Percentiles rank a stretch among this genome's conserved stretches.
These are phyloP conservation scores for Podila epicladia DNA, from an alignment of 192 early-diverging fungal genomes.

Conservation along the genomic window DNA sequence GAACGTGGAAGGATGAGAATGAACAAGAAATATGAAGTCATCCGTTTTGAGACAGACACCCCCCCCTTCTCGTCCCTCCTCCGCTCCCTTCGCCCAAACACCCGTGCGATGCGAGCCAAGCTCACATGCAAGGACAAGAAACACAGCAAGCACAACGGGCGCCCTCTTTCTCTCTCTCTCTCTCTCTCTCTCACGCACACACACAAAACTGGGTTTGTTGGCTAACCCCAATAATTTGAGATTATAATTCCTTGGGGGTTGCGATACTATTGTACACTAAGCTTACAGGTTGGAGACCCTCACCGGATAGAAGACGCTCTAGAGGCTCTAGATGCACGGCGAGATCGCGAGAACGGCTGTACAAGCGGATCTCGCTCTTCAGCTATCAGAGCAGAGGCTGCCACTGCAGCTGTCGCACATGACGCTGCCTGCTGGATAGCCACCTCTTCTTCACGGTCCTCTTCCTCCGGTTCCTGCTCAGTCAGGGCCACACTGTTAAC, in stretches of 20 bases:
- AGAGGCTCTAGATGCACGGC: not conserved
- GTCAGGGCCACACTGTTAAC: slow-evolving; percentile 61
- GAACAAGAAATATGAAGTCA: not conserved
- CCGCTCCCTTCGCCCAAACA: no score
- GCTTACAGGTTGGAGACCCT: no score
- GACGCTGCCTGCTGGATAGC: slow-evolving; percentile 36
- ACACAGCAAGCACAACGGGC: no score
- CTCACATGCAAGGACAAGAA: no score
- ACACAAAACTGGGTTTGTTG: no score
- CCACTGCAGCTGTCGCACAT: slow-evolving; percentile 22
- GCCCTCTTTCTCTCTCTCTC: no score
- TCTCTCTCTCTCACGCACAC: no score
- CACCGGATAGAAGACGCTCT: not conserved
- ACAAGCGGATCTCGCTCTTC: slow-evolving; percentile 11
- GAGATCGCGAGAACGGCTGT: not conserved
- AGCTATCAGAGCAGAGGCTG: slow-evolving; percentile 24
- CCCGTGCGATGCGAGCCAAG: no score
- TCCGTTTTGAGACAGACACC: not conserved
- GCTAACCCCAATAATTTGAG: no score
- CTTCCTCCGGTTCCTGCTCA: slow-evolving; percentile 34
- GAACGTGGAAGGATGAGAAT: slow-evolving; percentile 3
- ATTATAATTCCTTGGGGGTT: no score
- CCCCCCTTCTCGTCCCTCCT: no score
- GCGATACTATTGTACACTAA: no score
- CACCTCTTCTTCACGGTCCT: slow-evolving; percentile 28